Base-by-base conservation (phyloP, 352 stramenopile genomes). In the Globisporangium middletonii region DNA sequence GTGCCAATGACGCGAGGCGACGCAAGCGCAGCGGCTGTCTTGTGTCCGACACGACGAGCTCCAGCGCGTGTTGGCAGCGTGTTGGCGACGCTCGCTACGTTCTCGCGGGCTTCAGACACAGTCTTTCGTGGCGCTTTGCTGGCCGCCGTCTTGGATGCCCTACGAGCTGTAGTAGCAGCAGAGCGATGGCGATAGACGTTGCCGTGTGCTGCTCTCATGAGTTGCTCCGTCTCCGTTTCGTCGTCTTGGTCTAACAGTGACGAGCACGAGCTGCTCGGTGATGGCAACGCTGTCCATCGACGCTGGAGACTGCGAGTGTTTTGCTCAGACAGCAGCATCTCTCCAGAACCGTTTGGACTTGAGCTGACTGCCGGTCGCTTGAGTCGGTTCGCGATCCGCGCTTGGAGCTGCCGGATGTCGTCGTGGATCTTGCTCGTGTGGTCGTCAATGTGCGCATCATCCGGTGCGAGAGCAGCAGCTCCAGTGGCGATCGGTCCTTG, bases 341-440 rank as follows among this genome's bases (percentile, higher is more conserved):
- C 13, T 19, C 53, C 33, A 28, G 38, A 28, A 11, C 28, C 6
- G 18, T 28, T 19, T 5, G 13, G 15, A 23, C 6, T 23, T 38
- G 42, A 16, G 30, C 4, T n/a, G 5, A 37, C 47, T 30, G 74
- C 65, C 1, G 60, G 57, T 47, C 88, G 77, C 43, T 86, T 69
- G 5, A 92, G 67, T 15, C 79, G 68, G 41, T 77, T 76, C 11
- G 76, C 70, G 43, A 94, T 84, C 1, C 79, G 67, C 26, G 87
- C 68, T 46, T 94, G 83, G 4, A 94, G 62, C 13, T 77, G 54
- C 16, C 76, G 75, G 42, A 92, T 83, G 53, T 93, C 83, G 53
- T 86, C 77, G 55, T 89, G 83, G 28, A 93, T 69, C 28, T 78
- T 88, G 45, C 52, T 83, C 1, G 79, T 82, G 42, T 81, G 79